A percentile compares a stretch with the other conserved stretches of the same genome.
Evolutionary conservation across 2,329 filamentous ascomycete species (phyloP).

Genomic region (Calonectria leucothoes): DNA sequence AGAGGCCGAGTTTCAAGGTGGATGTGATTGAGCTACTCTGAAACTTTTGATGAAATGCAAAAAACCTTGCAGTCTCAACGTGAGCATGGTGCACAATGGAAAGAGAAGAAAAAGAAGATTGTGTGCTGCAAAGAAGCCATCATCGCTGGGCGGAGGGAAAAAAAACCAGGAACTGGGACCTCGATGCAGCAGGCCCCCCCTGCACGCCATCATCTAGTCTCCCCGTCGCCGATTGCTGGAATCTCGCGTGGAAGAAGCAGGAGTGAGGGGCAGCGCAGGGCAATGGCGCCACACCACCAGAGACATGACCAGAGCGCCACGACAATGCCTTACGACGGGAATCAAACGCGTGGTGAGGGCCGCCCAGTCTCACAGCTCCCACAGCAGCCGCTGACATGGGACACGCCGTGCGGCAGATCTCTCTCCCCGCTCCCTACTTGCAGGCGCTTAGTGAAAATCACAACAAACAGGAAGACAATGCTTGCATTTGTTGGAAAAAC

Average conservation of each 20-base stretch:
- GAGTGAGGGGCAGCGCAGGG: background rate
- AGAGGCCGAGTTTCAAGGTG: background rate
- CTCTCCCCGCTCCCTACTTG: background rate
- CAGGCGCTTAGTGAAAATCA: background rate
- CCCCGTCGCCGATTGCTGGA: slow-evolving; percentile 12
- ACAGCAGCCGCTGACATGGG: slow-evolving; percentile 24
- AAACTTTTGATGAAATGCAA: background rate
- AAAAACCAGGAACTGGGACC: background rate
- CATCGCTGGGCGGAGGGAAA: no score
- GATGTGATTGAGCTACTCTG: background rate
- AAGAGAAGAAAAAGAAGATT: no score
- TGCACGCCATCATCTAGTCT: background rate
- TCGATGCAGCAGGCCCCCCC: background rate
- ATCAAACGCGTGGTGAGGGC: slow-evolving; percentile 22
- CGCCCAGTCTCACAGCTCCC: slow-evolving; percentile 11
- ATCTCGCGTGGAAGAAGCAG: background rate
- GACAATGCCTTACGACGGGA: background rate
- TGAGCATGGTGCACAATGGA: no score
- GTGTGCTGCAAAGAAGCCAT: no score
- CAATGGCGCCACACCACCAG: slow-evolving; percentile 20
- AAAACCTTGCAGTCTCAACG: background rate
- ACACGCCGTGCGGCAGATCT: slow-evolving; percentile 13
- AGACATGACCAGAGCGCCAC: slow-evolving; percentile 21
- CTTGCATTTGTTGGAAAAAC: background rate
- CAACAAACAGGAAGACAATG: background rate